Percentiles rank a stretch among this genome's conserved stretches.
phyloP scores from a whole-genome alignment of 345 rosid genomes.

The Citrus mangshanensis region DNA sequence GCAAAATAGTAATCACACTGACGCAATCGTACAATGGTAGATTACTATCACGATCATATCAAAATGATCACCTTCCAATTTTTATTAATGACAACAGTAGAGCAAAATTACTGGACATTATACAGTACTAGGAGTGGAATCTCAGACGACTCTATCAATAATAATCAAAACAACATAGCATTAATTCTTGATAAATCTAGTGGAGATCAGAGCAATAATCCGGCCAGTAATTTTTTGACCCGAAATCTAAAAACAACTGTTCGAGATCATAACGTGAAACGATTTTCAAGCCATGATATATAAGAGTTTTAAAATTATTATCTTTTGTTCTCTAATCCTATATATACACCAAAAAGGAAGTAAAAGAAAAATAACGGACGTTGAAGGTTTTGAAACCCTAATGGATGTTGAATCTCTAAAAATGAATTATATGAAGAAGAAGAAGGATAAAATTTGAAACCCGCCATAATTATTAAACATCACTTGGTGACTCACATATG shows the following conservation, averaged over 20 bases:
- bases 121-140: constrained; percentile 1
- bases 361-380: background rate
- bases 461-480: constrained; percentile 21
- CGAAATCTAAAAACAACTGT: background rate
- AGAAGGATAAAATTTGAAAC: background rate
- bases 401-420: constrained; percentile 15
- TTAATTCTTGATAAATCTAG: constrained; percentile 1
- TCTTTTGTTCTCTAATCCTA: constrained; percentile 18
- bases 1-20: constrained; percentile 13
- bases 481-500: constrained; percentile 56
- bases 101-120: background rate
- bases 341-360: constrained; percentile 17
- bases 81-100: constrained; percentile 15
- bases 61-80: constrained; percentile 13
- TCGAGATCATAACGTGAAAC: background rate
- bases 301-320: constrained; percentile 13
- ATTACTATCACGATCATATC: constrained; percentile 5
- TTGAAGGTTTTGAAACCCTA: constrained; percentile 18
- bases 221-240: background rate
- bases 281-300: constrained; percentile 1
- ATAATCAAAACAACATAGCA: background rate
- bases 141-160: background rate
- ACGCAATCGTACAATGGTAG: background rate
- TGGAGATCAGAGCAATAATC: background rate
- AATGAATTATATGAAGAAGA: constrained; percentile 12